Base-by-base conservation (phyloP, 2,329 filamentous ascomycete species). In the Orbilia quercus region DNA sequence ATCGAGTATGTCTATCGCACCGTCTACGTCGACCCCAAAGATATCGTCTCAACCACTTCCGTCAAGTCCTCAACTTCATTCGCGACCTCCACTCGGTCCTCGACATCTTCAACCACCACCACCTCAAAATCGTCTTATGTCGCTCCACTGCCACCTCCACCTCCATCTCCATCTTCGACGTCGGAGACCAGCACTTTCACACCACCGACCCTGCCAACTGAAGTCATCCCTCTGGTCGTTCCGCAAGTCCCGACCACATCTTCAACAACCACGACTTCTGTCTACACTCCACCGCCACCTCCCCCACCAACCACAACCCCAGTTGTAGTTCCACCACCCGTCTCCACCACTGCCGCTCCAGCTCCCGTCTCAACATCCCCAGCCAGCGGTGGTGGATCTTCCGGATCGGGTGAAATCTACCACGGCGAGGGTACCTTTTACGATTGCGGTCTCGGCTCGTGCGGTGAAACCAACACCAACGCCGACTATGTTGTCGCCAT, bases 371-470 rank as follows among this genome's bases (percentile, higher is more conserved):
- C 54, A 54, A 60, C 69, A n/a, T 40, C 53, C 7, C 34, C 55
- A 45, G 40, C 54, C 1, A 36, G 16, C 40, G 50, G 60, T 36
- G 59, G 34, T 20, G 42, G 44, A 38, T 22, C 25, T 18, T n/a
- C 16, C 28, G 48, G 53, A 7, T 22, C n/a, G n/a, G 45, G 54
- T 12, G 51, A 66, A 7, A 34, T 66, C 2, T 73, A 55, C 47
- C n/a, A 60, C 18, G 69, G 69, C 14, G 60, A 73, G 16, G 69
- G 60, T 55, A 73, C 69, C 2, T 73, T 50, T 42, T 73, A 55
- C 22, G 69, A 50, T 36, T 73, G 69, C 20, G 69, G 60, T 51
- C 60, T 66, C n/a, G 69, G 69, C n/a, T 73, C 69, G 11, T 73
- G 69, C 42, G 69, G 69, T 28, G 1, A 44, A 5, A 59, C 51